phyloP scores from a whole-genome alignment of 176 grass and related monocot genomes.

The Oryza meridionalis region DNA sequence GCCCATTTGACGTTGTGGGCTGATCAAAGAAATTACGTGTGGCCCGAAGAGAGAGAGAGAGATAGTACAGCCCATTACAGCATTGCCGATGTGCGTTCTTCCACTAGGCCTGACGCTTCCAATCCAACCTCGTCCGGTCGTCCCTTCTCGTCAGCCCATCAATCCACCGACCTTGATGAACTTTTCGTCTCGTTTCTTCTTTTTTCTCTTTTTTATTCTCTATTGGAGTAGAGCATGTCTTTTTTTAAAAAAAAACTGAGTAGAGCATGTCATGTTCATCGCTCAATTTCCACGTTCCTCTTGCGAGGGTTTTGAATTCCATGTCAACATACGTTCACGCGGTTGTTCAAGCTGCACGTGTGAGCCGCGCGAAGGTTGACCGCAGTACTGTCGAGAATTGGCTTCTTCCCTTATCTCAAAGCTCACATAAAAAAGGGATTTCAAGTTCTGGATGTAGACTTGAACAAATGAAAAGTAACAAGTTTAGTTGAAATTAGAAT shows the following conservation, averaged over 20 bases:
- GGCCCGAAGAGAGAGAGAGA: background rate
- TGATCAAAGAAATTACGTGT: too few relatives aligned
- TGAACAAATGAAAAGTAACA: too few relatives aligned
- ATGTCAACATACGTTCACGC: background rate
- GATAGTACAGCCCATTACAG: too few relatives aligned
- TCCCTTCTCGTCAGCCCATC: background rate
- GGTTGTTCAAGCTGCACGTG: background rate
- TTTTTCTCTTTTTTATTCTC: background rate
- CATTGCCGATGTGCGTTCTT: too few relatives aligned
- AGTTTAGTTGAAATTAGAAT: too few relatives aligned
- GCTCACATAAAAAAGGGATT: background rate
- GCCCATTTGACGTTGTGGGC: background rate
- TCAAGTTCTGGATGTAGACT: background rate
- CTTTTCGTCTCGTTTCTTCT: background rate
- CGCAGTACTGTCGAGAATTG: background rate
- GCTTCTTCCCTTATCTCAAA: background rate
- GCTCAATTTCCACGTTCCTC: background rate
- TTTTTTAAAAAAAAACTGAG: too few relatives aligned
- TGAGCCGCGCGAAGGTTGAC: background rate
- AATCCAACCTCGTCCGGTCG: too few relatives aligned
- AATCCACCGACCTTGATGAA: background rate
- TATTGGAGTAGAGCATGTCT: background rate
- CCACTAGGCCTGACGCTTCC: too few relatives aligned
- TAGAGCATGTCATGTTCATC: background rate
- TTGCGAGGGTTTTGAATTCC: constrained; percentile 6